Conservation (phyloP, 1,284 basidiomycete species). For the Ceratobasidium theobromae region DNA sequence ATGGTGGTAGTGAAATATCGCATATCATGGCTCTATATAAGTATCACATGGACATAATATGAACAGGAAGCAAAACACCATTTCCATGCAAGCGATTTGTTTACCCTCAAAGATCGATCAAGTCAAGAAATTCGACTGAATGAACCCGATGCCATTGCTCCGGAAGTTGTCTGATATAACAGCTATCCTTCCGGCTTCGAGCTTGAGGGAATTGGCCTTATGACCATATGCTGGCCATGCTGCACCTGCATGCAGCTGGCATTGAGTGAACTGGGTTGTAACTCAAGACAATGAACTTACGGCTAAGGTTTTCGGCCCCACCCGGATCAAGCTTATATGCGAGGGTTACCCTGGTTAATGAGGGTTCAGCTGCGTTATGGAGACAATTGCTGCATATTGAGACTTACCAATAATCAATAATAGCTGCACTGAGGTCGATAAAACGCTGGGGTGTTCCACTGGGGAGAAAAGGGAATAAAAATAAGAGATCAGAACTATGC, state of each 20-base stretch:
- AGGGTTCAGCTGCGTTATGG: background rate
- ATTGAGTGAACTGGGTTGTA: background rate
- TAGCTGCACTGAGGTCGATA: background rate
- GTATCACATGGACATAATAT: no score
- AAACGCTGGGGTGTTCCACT: background rate
- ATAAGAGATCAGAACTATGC: background rate
- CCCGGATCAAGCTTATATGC: background rate
- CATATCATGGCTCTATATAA: no score
- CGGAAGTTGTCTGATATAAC: background rate
- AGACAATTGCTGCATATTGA: background rate
- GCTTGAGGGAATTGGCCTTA: background rate
- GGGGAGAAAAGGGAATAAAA: background rate
- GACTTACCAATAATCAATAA: background rate
- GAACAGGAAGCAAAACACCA: no score
- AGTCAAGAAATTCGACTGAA: background rate
- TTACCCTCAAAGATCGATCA: no score
- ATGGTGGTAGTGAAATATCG: no score
- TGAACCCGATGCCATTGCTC: background rate
- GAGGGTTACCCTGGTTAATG: background rate
- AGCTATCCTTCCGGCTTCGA: background rate
- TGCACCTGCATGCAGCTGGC: background rate
- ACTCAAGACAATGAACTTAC: background rate
- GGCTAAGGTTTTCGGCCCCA: background rate
- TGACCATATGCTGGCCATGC: background rate
- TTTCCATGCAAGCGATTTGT: no score